Evolutionary conservation across 2,329 filamentous ascomycete species (phyloP), one percentile per base, ranked within the genome.

Genomic region (Rhinocladiella similis): DNA sequence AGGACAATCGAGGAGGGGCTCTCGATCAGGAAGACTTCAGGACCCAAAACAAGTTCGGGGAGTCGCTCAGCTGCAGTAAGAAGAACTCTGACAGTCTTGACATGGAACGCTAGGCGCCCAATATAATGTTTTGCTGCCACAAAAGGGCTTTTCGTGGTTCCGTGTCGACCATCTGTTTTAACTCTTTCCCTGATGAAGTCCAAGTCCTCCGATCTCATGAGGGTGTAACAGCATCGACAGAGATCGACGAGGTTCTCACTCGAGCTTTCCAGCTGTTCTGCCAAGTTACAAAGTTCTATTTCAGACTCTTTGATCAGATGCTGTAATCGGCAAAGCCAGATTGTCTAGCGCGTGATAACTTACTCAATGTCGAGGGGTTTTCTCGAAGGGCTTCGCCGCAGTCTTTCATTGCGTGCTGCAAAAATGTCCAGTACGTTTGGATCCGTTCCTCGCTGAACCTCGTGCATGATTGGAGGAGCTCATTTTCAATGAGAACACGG

Each of bases 81-180:
- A 0, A 82, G 67, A 9, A 72, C 59, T 3, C 69, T 67, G 0
- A 71, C 66, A 1, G 73, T 71, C 6, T 75, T 69, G 2, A 77
- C 64, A 47, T 75, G 74, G 20, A 76, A 65, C n/a, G 73, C 73
- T 2, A 82, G 62, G 0, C 78, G 70, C 1, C 79, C 77, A 5
- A 82, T 63, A 29, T 69, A 68, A 61, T 82, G 79, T 3, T 67
- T 65, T 4, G 73, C 66, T 2, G 47, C 39, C 3, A 59, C 53
- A 53, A 76, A 77, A 0, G 29, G 47, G 33, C 20, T 36, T 25
- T 20, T 18, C 33, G 25, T 39, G 33, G 1, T 50, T 7, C 3
- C 29, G 27, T 42, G 39, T 9, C 9, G 9, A 3, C 33, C 29
- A 14, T 7, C 29, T 7, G 14, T 7, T 22, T 47, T 27, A 29